Evolutionary conservation across 2,329 filamentous ascomycete species (phyloP).

Genomic region (Chrysoporthe austroafricana): DNA sequence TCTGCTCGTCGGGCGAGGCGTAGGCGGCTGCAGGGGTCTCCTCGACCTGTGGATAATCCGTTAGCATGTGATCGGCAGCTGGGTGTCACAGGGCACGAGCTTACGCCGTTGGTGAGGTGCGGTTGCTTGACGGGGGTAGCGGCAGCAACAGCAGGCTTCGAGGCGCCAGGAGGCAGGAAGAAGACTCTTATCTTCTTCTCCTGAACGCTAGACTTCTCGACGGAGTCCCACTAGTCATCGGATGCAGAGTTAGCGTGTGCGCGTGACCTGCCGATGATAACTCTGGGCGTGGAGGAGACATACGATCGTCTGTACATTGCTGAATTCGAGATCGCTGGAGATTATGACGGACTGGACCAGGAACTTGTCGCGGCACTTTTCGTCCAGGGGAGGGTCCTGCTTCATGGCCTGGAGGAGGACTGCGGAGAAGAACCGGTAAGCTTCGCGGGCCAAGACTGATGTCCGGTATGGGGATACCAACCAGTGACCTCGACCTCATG

Average conservation of each 20-base stretch:
- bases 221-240: conserved; percentile 71
- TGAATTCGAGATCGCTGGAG: conserved; percentile 80
- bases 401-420: conserved; percentile 98
- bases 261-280: background rate
- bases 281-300: conserved; percentile 38
- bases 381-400: conserved; percentile 82
- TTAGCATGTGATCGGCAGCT: conserved; percentile 8
- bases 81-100: conserved; percentile 15
- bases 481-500: conserved; percentile 91
- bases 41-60: conserved; percentile 34
- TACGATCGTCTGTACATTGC: conserved; percentile 81
- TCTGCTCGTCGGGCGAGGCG: conserved; percentile 38
- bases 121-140: conserved; percentile 37
- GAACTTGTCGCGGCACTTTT: conserved; percentile 96
- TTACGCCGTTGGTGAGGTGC: conserved; percentile 36
- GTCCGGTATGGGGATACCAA: conserved; percentile 48
- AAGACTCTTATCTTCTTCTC: conserved; percentile 95
- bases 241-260: conserved; percentile 34
- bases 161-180: conserved; percentile 70
- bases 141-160: conserved; percentile 34
- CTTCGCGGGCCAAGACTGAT: conserved; percentile 10
- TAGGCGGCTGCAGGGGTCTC: conserved; percentile 39
- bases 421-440: conserved; percentile 44
- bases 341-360: conserved; percentile 91
- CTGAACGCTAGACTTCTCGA: conserved; percentile 75